Conservation (phyloP, 2,329 filamentous ascomycete genomes). For the Aspergillus puulaauensis region DNA sequence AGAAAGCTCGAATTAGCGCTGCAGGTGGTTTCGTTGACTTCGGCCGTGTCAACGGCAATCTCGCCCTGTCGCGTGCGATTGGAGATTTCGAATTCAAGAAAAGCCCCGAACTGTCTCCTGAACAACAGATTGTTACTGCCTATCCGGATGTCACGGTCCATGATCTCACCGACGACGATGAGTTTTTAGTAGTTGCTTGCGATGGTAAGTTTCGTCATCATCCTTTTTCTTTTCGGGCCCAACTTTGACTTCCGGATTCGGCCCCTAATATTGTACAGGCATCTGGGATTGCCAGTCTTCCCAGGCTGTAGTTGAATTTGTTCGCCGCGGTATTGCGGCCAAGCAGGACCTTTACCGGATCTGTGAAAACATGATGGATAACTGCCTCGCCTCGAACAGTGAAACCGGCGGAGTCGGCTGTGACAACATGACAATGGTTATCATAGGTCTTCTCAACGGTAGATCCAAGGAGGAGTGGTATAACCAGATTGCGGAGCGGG, state of each 20-base stretch:
- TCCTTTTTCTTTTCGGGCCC: conserved; percentile 10
- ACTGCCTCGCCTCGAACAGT: conserved; percentile 95
- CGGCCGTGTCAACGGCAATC: conserved; percentile 95
- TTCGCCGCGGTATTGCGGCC: conserved; percentile 90
- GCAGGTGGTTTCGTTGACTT: conserved; percentile 98
- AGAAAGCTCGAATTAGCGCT: conserved; percentile 93
- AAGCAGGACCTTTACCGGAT: conserved; percentile 94
- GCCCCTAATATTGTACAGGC: conserved; percentile 55
- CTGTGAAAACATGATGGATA: conserved; percentile 99
- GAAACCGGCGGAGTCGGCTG: conserved; percentile 97
- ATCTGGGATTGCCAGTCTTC: conserved; percentile 99
- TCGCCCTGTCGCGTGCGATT: conserved; percentile 93
- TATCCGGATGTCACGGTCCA: conserved; percentile 93
- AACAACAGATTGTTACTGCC: conserved; percentile 97
- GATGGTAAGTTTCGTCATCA: conserved; percentile 63
- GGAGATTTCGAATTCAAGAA: conserved; percentile 99
- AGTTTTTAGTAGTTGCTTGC: conserved; percentile 90
- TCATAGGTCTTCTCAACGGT: conserved; percentile 85
- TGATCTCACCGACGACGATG: conserved; percentile 87
- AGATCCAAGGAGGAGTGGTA: conserved; percentile 98
- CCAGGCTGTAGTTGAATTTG: conserved; percentile 95
- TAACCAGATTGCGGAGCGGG: conserved; percentile 87
- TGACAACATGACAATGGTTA: conserved; percentile 99
- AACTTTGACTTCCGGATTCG: background rate
- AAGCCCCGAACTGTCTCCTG: conserved; percentile 92